These are phyloP conservation scores for Boletus subparvulus DNA, from an alignment of 768 basidiomycete genomes.

Conservation along the genomic window DNA sequence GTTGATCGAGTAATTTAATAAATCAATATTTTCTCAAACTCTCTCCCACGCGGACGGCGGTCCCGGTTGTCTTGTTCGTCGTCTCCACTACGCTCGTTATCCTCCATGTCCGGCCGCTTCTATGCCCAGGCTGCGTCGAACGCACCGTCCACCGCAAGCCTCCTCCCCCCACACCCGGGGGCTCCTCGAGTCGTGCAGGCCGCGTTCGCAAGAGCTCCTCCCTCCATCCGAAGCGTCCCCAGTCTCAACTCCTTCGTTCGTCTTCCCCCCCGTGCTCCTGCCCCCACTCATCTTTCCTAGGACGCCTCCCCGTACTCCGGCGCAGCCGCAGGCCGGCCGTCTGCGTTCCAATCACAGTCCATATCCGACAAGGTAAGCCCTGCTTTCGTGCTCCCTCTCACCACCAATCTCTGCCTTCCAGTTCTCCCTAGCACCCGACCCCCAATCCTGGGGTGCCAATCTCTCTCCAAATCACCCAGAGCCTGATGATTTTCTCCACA, in stretches of 20 bases:
- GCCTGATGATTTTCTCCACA: conserved; percentile 71
- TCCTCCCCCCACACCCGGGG: conserved; percentile 41
- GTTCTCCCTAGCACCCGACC: conserved; percentile 77
- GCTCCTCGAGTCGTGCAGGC: conserved; percentile 39
- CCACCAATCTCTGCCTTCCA: conserved; percentile 25
- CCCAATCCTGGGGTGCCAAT: conserved; percentile 68
- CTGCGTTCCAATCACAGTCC: conserved; percentile 36
- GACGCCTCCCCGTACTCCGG: conserved; percentile 42
- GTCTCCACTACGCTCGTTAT: conserved; percentile 20
- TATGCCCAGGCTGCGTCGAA: conserved; percentile 40
- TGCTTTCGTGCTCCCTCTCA: background rate
- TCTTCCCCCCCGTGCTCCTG: background rate
- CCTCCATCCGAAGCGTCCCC: conserved; percentile 35
- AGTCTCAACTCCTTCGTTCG: conserved; percentile 47
- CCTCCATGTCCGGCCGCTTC: conserved; percentile 35
- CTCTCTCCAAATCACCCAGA: conserved; percentile 56
- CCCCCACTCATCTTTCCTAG: conserved; percentile 18
- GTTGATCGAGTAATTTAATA: too few species aligned
- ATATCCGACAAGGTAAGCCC: conserved; percentile 58
- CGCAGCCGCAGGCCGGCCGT: conserved; percentile 33
- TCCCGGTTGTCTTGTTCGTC: conserved; percentile 2
- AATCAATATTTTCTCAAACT: background rate
- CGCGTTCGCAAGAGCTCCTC: conserved; percentile 42
- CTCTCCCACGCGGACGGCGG: background rate
- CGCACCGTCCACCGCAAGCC: conserved; percentile 53